A percentile compares a stretch with the other conserved stretches of the same genome.
These are phyloP conservation scores for Microdochium bolleyi DNA, from an alignment of 2,329 filamentous ascomycete genomes.

Conservation along the genomic window DNA sequence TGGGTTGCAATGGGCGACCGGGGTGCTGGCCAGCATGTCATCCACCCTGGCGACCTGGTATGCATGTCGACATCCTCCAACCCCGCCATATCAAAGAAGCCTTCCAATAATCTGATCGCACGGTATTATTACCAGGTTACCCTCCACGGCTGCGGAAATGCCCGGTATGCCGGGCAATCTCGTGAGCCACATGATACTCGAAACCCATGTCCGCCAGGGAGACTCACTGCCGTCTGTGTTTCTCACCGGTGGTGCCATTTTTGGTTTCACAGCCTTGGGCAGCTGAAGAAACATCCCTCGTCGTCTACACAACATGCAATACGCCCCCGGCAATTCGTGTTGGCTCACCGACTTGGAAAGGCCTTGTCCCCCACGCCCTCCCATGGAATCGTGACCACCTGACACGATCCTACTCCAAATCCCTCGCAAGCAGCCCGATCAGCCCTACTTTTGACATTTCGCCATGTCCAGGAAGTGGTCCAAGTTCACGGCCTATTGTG, in stretches of 20 bases:
- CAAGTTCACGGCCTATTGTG: no score
- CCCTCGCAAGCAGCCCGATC: no score
- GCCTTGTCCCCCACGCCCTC: no score
- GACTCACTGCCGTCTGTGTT: neutral
- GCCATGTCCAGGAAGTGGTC: no score
- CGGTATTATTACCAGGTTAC: neutral
- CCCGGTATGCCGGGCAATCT: neutral
- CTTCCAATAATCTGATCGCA: neutral
- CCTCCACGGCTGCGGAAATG: neutral
- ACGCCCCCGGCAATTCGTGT: no score
- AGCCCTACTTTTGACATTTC: no score
- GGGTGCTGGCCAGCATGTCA: neutral
- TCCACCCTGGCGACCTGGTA: neutral
- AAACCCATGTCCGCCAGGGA: neutral
- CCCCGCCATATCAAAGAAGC: neutral
- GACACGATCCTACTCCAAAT: no score
- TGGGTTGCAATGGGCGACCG: neutral
- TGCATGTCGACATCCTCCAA: neutral
- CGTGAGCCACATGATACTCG: neutral
- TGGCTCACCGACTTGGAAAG: no score
- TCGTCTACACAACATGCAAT: no score
- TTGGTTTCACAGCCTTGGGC: neutral
- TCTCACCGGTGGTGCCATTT: neutral
- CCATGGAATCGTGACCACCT: no score
- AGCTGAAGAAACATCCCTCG: no score